These are phyloP conservation scores for Trichoderma sp. DNA, from an alignment of 2,329 filamentous ascomycete species.

Conservation along the genomic window DNA sequence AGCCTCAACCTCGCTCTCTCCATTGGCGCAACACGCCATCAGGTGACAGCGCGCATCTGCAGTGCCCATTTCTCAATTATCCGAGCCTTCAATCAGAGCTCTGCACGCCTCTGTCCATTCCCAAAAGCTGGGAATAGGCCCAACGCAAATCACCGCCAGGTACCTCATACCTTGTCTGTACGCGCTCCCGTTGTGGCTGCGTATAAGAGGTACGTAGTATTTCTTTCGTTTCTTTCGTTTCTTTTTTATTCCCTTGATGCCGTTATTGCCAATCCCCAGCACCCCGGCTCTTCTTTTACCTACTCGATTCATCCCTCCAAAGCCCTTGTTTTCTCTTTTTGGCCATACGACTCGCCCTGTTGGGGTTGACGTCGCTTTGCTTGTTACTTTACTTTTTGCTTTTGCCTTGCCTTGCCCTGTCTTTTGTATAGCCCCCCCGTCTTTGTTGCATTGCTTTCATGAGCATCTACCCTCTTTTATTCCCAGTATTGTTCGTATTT, in stretches of 20 bases:
- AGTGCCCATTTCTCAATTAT: slow-evolving; percentile 32
- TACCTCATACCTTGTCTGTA: background rate
- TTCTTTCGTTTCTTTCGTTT: background rate
- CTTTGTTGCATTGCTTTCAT: background rate
- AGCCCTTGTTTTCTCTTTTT: slow-evolving; percentile 2
- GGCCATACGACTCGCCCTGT: background rate
- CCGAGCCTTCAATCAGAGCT: slow-evolving; percentile 27
- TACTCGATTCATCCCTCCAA: background rate
- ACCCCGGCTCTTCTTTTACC: background rate
- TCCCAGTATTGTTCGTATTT: background rate
- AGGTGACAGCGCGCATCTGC: slow-evolving; percentile 48
- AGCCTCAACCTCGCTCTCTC: slow-evolving; percentile 40
- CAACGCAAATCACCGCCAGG: slow-evolving; percentile 3
- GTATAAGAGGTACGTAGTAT: slow-evolving; percentile 19
- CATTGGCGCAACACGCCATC: slow-evolving; percentile 47
- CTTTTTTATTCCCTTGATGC: slow-evolving; percentile 5
- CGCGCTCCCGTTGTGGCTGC: slow-evolving; percentile 12
- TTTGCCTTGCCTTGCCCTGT: background rate
- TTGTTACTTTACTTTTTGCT: background rate
- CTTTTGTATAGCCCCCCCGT: background rate
- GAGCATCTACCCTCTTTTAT: background rate
- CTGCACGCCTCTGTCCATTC: slow-evolving; percentile 22
- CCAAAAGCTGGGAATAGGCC: slow-evolving; percentile 14
- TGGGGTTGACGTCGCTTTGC: background rate
- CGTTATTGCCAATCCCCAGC: slow-evolving; percentile 1